Conservation (phyloP, 495 filamentous ascomycete genomes). For the Hypoxylon lienhwacheense region DNA sequence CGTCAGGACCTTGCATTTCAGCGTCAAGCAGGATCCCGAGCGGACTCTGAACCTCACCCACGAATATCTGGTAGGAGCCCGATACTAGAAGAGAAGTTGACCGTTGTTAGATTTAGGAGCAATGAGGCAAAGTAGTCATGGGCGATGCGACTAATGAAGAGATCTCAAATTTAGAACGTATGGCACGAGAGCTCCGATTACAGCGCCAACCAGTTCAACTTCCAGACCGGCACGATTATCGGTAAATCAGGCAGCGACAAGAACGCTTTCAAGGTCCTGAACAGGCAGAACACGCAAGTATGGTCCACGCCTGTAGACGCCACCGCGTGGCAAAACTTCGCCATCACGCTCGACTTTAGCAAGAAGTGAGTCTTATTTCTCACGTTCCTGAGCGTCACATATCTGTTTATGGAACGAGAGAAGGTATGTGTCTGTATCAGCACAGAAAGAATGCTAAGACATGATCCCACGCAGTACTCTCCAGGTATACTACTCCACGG, state of each 20-base stretch:
- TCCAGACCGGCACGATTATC: conserved; percentile 54
- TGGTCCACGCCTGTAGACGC: conserved; percentile 48
- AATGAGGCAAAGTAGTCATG: too few species aligned
- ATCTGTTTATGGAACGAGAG: too few species aligned
- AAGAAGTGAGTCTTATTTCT: conserved; percentile 48
- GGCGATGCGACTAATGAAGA: conserved; percentile 1
- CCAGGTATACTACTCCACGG: conserved; percentile 56
- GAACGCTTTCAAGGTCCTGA: conserved; percentile 51
- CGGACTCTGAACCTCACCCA: conserved; percentile 57
- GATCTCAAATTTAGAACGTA: conserved; percentile 44
- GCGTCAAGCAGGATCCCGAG: conserved; percentile 50
- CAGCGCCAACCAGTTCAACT: conserved; percentile 58
- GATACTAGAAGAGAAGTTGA: background rate
- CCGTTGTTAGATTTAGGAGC: too few species aligned
- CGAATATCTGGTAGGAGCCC: conserved; percentile 50
- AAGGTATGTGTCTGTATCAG: too few species aligned
- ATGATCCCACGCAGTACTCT: conserved; percentile 46
- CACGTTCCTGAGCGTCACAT: background rate
- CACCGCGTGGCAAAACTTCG: conserved; percentile 61
- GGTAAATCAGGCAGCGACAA: conserved; percentile 47
- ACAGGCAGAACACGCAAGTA: conserved; percentile 51
- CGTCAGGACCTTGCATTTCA: conserved; percentile 58
- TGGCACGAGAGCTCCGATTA: conserved; percentile 61
- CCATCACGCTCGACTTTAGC: conserved; percentile 53
- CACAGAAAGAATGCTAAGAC: background rate